Base-by-base conservation (phyloP, 1,284 basidiomycete genomes). In the Fomitopsis schrenkii region DNA sequence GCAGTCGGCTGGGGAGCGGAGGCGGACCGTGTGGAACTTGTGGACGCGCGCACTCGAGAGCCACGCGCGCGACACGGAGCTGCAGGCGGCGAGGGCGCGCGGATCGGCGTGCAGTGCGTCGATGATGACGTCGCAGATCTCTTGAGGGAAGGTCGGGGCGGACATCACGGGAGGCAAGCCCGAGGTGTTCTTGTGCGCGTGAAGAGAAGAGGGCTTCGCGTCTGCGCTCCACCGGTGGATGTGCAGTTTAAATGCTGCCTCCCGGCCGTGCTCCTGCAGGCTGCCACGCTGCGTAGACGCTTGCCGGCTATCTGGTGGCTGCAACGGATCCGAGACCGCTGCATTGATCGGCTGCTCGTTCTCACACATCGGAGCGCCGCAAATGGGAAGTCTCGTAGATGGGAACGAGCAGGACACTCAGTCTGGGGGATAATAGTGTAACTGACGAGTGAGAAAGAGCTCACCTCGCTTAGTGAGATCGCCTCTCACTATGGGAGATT, bases 11-110 rank as follows among this genome's bases (percentile, higher is more conserved):
- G 44, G 44, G 19, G 26, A 26, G 56, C 22, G 44, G 14, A 58
- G 45, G 14, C 17, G 17, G 14, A 59, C 30, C n/a, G 58, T n/a
- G 41, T 22, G 58, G 59, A 66, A 75, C 36, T 75, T 67, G 61
- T 75, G 71, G 57, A 68, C 66, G 10, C 72, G 72, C n/a, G 70
- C 65, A 17, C 71, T 56, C n/a, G 68, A 68, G 33, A 73, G 59
- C 59, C 59, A 59, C 15, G 41, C 30, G n/a, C 53, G 50, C 54
- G 30, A 59, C n/a, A 45, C 55, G 6, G 66, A 59, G 60, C 62
- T 61, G 58, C 68, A 69, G 8, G 66, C 59, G 26, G 59, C 38
- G 36, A 69, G 63, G 12, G 65, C 40, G 19, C 63, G 30, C 15
- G 44, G 40, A 50, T 69, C 65, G 41, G 65, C 58, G 60, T 63